Evolutionary conservation across 2,329 filamentous ascomycete species (phyloP).

Genomic region (Aspergillus novoparasiticus): DNA sequence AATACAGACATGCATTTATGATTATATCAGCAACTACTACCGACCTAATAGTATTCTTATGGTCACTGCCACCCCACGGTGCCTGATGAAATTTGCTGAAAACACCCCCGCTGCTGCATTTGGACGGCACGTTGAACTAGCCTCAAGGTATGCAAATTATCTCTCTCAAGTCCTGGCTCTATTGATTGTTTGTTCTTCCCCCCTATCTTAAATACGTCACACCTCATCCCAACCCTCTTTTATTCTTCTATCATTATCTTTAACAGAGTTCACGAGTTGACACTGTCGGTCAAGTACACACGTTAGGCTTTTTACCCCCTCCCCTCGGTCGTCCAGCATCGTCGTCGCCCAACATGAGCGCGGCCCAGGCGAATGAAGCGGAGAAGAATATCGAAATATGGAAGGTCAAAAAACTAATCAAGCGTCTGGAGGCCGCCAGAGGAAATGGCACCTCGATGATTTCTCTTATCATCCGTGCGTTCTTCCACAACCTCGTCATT

Average conservation of each 20-base stretch:
- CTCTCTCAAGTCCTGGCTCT: not conserved
- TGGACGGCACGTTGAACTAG: conserved; percentile 26
- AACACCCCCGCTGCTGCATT: conserved; percentile 30
- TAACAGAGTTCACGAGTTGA: not conserved
- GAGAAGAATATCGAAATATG: conserved; percentile 92
- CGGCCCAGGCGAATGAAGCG: conserved; percentile 79
- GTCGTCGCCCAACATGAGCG: conserved; percentile 72
- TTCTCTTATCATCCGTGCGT: conserved; percentile 94
- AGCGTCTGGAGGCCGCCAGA: conserved; percentile 92
- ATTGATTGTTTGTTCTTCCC: not conserved
- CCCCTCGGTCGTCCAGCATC: conserved; percentile 26
- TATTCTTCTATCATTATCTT: not conserved
- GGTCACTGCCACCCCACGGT: conserved; percentile 33
- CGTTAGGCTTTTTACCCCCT: conserved; percentile 17
- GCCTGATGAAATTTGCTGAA: conserved; percentile 40
- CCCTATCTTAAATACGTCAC: not conserved
- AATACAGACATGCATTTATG: not conserved
- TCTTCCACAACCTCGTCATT: conserved; percentile 4
- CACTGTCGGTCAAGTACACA: conserved; percentile 14
- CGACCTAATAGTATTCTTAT: conserved; percentile 9
- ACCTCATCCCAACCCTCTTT: not conserved
- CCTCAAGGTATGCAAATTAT: conserved; percentile 24
- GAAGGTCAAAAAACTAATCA: conserved; percentile 99
- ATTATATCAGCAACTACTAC: conserved; percentile 33
- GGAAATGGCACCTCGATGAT: conserved; percentile 99